A percentile compares a stretch with the other conserved stretches of the same genome.
Conservation (phyloP, 768 basidiomycete genomes). For the Leccinum truebloodii region DNA sequence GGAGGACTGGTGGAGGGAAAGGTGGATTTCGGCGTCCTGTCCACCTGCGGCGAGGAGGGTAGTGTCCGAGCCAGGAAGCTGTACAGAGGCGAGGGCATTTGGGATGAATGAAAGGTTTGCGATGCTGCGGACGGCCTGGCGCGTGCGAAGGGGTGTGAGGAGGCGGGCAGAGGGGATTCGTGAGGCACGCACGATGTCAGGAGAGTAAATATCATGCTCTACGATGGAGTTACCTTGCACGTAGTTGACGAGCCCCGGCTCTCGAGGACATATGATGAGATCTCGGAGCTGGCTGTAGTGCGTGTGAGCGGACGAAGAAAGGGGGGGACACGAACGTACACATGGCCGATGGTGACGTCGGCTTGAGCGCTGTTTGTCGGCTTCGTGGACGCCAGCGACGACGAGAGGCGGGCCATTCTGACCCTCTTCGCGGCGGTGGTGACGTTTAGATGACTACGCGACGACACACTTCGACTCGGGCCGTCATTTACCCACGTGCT, state of each 20-base stretch:
- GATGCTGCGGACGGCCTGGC: constrained; percentile 47
- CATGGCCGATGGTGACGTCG: constrained; percentile 58
- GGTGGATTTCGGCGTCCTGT: constrained; percentile 69
- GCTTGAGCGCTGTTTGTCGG: constrained; percentile 46
- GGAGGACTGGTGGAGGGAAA: constrained; percentile 48
- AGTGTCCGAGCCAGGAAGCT: constrained; percentile 49
- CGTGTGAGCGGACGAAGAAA: neutral
- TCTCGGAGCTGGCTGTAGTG: constrained; percentile 69
- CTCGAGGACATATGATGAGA: constrained; percentile 71
- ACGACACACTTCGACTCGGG: constrained; percentile 12
- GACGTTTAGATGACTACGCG: constrained; percentile 8
- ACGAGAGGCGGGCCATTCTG: constrained; percentile 49
- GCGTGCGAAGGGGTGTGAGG: constrained; percentile 18
- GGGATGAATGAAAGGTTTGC: constrained; percentile 58
- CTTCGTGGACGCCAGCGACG: constrained; percentile 43
- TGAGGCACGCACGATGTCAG: constrained; percentile 44
- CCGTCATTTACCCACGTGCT: constrained; percentile 21
- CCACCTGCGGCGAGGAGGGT: constrained; percentile 77
- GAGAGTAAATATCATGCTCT: constrained; percentile 57
- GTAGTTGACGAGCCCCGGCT: constrained; percentile 66
- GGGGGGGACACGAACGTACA: constrained; percentile 42
- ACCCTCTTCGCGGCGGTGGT: constrained; percentile 10
- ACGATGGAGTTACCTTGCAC: constrained; percentile 53
- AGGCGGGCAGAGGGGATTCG: constrained; percentile 14
- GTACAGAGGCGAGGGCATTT: constrained; percentile 62